A percentile compares a stretch with the other conserved stretches of the same genome.
Evolutionary conservation across 768 basidiomycete species (phyloP).

Genomic region (Mycena haematopus): DNA sequence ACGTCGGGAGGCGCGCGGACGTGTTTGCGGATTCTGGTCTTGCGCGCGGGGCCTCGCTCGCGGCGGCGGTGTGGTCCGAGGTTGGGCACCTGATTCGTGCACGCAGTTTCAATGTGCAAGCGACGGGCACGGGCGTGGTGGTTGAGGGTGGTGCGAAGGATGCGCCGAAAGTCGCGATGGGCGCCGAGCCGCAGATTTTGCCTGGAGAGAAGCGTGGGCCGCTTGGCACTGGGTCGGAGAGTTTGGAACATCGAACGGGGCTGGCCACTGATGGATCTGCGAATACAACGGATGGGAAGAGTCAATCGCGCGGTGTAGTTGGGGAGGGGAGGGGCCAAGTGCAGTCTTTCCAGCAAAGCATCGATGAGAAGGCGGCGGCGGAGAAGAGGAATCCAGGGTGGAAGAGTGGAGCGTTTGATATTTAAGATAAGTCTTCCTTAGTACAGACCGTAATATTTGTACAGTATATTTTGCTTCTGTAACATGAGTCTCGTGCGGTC

Average conservation of each 20-base stretch:
- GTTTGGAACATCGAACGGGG: slow-evolving; percentile 33
- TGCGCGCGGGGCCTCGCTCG: slow-evolving; percentile 50
- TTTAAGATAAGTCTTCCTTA: slow-evolving; percentile 12
- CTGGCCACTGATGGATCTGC: slow-evolving; percentile 13
- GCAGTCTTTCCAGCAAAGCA: slow-evolving; percentile 50
- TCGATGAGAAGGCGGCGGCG: slow-evolving; percentile 45
- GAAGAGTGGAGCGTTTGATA: slow-evolving; percentile 58
- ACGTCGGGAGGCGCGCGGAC: slow-evolving; percentile 58
- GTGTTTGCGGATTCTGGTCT: slow-evolving; percentile 73
- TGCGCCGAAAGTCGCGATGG: slow-evolving; percentile 51
- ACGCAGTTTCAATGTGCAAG: slow-evolving; percentile 47
- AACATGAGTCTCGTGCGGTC: too few relatives aligned
- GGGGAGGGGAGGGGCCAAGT: slow-evolving; percentile 45
- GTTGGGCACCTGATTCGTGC: slow-evolving; percentile 57
- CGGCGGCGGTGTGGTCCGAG: slow-evolving; percentile 73
- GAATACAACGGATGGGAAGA: neutral
- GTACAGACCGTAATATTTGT: too few relatives aligned
- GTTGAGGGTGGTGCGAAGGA: slow-evolving; percentile 42
- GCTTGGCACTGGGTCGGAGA: slow-evolving; percentile 49
- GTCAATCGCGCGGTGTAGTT: slow-evolving; percentile 19
- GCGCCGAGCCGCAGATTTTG: slow-evolving; percentile 78
- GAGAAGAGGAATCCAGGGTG: slow-evolving; percentile 52
- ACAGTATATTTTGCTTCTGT: too few relatives aligned
- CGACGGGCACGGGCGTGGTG: slow-evolving; percentile 70
- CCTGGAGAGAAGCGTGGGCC: slow-evolving; percentile 72